Conservation (phyloP, 257 asterid species). For the Lavandula angustifolia region DNA sequence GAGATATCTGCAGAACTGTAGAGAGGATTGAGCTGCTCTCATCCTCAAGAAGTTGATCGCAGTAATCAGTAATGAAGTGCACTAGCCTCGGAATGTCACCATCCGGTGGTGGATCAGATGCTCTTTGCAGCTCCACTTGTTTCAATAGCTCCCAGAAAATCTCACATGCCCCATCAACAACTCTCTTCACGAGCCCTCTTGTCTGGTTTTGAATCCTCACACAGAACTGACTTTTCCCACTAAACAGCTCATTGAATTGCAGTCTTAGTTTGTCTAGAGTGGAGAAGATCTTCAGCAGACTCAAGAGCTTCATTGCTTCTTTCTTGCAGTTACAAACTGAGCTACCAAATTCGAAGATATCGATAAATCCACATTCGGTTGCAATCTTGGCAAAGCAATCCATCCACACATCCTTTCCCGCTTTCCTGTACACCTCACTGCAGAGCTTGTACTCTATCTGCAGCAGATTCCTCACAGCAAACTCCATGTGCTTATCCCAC, state of each 20-base stretch:
- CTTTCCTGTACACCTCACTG: constrained; percentile 44
- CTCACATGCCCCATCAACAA: constrained; percentile 63
- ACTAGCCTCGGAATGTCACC: constrained; percentile 68
- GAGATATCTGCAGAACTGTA: constrained; percentile 67
- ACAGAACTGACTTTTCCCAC: constrained; percentile 46
- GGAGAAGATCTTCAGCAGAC: constrained; percentile 64
- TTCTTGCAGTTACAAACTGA: constrained; percentile 59
- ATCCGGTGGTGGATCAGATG: constrained; percentile 53
- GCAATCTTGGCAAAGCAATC: constrained; percentile 66
- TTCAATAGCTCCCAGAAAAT: constrained; percentile 62
- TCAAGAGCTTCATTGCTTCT: constrained; percentile 80
- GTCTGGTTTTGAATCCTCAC: constrained; percentile 56
- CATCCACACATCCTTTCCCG: constrained; percentile 50
- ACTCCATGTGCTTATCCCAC: constrained; percentile 74
- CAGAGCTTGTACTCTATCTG: constrained; percentile 65
- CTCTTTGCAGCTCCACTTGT: constrained; percentile 77
- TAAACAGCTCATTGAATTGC: constrained; percentile 72
- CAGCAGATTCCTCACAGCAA: constrained; percentile 58
- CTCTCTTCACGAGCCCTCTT: constrained; percentile 63
- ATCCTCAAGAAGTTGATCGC: constrained; percentile 66
- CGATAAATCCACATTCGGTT: constrained; percentile 52
- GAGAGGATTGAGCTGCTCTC: constrained; percentile 53
- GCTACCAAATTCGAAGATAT: constrained; percentile 58
- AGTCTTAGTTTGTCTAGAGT: constrained; percentile 60
- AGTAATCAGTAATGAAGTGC: constrained; percentile 60